These are phyloP conservation scores for Trichothecium sympodiale DNA, from an alignment of 2,329 filamentous ascomycete genomes.

Conservation along the genomic window DNA sequence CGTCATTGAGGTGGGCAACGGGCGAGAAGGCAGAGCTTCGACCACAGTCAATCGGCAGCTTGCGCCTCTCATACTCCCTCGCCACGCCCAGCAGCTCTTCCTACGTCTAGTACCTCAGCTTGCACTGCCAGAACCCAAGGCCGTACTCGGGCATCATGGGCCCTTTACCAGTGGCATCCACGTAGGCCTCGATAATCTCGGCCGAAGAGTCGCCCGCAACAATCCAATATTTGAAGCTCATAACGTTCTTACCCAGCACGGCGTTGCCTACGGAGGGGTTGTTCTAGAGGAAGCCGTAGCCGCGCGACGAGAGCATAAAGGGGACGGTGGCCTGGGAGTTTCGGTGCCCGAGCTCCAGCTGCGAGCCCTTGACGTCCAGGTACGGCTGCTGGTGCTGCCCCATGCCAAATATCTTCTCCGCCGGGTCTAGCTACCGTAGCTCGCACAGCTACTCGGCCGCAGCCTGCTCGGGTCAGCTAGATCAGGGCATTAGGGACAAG, in stretches of 20 bases:
- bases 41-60: constrained; percentile 51
- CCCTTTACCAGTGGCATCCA: constrained; percentile 42
- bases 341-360: constrained; percentile 53
- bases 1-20: no score
- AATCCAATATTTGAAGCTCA: constrained; percentile 56
- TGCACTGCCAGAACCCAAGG: constrained; percentile 59
- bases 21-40: no score
- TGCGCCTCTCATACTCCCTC: constrained; percentile 42
- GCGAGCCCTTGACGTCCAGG: constrained; percentile 50
- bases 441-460: no score
- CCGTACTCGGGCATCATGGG: constrained; percentile 62
- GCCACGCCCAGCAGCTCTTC: constrained; percentile 51
- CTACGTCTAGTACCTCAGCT: constrained; percentile 54
- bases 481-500: no score
- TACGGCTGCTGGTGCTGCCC: constrained; percentile 56
- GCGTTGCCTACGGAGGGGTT: constrained; percentile 51
- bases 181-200: constrained; percentile 46
- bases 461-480: no score
- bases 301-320: constrained; percentile 46
- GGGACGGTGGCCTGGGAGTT: constrained; percentile 57
- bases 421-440: constrained; percentile 33
- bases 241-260: constrained; percentile 49
- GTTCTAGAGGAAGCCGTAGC: constrained; percentile 57
- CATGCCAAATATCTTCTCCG: constrained; percentile 58
- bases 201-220: constrained; percentile 44